Percentiles rank a stretch among this genome's conserved stretches.
Conservation (phyloP, 345 rosid genomes). For the Corchorus olitorius region DNA sequence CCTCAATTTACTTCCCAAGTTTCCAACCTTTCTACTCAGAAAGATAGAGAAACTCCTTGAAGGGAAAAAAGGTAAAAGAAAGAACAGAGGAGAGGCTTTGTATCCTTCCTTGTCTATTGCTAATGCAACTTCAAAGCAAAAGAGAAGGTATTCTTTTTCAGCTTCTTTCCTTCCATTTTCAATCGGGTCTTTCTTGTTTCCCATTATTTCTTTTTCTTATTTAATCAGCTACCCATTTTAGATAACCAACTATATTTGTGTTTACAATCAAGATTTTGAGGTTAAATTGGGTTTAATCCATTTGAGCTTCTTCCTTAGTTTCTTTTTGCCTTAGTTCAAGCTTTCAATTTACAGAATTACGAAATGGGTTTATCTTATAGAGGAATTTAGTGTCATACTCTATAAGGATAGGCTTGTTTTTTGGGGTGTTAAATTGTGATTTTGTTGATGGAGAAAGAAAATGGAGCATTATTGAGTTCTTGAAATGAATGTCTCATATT, state of each 20-base stretch:
- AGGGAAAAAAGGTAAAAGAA: too few relatives aligned
- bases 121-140: conserved; percentile 4
- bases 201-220: neutral
- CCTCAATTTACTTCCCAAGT: neutral
- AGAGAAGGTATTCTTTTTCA: neutral
- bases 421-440: neutral
- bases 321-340: conserved; percentile 1
- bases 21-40: neutral
- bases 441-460: conserved; percentile 4
- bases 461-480: conserved; percentile 14
- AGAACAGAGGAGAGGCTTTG: too few relatives aligned
- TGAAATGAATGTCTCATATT: neutral
- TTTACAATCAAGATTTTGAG: neutral
- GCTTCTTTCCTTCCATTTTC: neutral
- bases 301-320: neutral
- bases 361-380: neutral
- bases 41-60: neutral
- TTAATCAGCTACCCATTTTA: conserved; percentile 3
- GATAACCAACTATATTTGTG: neutral
- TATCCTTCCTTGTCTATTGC: neutral
- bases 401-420: neutral
- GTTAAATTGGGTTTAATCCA: neutral
- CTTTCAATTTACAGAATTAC: neutral
- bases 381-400: neutral
- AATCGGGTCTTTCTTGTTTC: neutral